Evolutionary conservation across 2,329 filamentous ascomycete species (phyloP).

Genomic region (Pseudocercospora eumusae): DNA sequence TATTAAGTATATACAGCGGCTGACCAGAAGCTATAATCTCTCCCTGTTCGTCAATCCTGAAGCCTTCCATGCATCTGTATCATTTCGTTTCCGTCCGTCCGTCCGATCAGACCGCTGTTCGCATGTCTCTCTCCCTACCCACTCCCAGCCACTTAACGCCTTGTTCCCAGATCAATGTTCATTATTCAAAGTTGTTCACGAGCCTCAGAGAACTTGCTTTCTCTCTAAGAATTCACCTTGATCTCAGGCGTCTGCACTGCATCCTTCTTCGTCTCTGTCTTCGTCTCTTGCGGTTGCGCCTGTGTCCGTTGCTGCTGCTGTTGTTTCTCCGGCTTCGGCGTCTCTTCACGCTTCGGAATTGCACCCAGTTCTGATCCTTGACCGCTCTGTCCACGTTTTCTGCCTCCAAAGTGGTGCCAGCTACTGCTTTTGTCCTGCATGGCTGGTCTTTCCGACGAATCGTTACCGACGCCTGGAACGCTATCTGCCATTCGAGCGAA

Average conservation of each 20-base stretch:
- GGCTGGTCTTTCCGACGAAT: conserved; percentile 36
- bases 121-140: not conserved
- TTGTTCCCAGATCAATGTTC: not conserved
- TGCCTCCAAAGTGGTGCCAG: conserved; percentile 63
- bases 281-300: conserved; percentile 20
- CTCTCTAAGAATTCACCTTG: conserved; percentile 31
- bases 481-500: conserved; percentile 77
- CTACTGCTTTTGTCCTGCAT: conserved; percentile 27
- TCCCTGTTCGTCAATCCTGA: not conserved
- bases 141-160: conserved; percentile 13
- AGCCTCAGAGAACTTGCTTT: conserved; percentile 34
- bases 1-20: conserved; percentile 8
- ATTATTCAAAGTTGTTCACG: conserved; percentile 14
- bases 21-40: conserved; percentile 4
- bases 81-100: conserved; percentile 1
- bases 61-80: conserved; percentile 14
- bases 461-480: conserved; percentile 27
- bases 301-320: conserved; percentile 11
- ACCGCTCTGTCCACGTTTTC: conserved; percentile 71
- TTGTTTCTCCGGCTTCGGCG: conserved; percentile 33
- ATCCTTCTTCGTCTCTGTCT: conserved; percentile 27
- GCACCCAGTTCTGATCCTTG: conserved; percentile 70
- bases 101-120: conserved; percentile 2
- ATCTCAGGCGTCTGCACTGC: conserved; percentile 24
- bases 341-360: conserved; percentile 49